Conservation (phyloP, 352 stramenopile species). For the Elongisporangium anandrum region DNA sequence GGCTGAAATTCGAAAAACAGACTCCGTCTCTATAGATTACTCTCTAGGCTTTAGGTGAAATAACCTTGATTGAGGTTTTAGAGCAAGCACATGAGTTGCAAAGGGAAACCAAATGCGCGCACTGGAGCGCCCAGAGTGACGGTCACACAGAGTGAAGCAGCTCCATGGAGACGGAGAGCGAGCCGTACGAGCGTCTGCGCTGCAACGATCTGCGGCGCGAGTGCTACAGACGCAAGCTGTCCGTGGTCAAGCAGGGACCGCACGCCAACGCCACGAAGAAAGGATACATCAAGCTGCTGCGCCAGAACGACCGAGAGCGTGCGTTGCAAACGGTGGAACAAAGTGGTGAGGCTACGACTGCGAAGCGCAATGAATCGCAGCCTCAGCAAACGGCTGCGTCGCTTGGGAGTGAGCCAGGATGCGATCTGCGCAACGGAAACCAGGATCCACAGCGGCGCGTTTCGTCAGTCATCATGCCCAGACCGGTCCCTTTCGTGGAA, state of each 20-base stretch:
- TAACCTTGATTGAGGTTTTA: not conserved
- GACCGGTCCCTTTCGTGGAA: not conserved
- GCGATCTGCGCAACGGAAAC: not conserved
- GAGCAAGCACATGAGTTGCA: not conserved
- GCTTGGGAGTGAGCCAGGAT: not conserved
- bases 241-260: constrained; percentile 16
- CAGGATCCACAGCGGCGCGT: not conserved
- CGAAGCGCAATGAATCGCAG: not conserved
- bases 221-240: constrained; percentile 17
- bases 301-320: not conserved
- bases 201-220: constrained; percentile 17
- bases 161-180: not conserved
- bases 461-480: not conserved
- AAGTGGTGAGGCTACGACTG: not conserved
- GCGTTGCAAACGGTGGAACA: constrained; percentile 1
- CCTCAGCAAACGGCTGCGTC: not conserved
- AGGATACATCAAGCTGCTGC: constrained; percentile 15
- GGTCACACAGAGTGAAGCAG: not conserved
- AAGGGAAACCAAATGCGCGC: not conserved
- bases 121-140: not conserved
- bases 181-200: constrained; percentile 16
- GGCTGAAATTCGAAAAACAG: not conserved
- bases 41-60: not conserved
- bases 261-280: constrained; percentile 16
- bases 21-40: not conserved